A percentile compares a stretch with the other conserved stretches of the same genome.
Evolutionary conservation across 2,329 filamentous ascomycete species (phyloP).

Genomic region (Neophaeococcomyces aloes): DNA sequence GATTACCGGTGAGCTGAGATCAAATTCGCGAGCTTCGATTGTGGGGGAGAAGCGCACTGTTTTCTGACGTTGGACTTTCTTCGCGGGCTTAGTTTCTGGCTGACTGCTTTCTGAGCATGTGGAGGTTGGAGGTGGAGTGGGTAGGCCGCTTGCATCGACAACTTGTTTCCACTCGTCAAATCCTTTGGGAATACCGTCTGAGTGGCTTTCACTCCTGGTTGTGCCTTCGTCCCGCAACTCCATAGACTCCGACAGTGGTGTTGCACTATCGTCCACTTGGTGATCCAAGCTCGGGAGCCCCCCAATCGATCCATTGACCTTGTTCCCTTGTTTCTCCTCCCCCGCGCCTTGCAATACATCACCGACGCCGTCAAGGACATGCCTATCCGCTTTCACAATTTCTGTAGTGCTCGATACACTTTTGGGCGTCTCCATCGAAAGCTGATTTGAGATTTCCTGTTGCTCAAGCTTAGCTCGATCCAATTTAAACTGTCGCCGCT

Average conservation of each 20-base stretch:
- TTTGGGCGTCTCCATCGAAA: constrained; percentile 40
- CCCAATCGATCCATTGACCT: too few relatives aligned
- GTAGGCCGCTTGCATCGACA: constrained; percentile 19
- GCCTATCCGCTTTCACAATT: constrained; percentile 18
- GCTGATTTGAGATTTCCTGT: constrained; percentile 66
- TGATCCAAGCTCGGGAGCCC: too few relatives aligned
- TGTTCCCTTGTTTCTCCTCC: too few relatives aligned
- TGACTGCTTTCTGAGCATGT: constrained; percentile 19
- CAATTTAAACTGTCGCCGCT: constrained; percentile 76
- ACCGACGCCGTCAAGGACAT: too few relatives aligned
- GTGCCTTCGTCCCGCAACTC: neutral
- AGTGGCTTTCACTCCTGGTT: neutral
- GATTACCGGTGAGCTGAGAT: constrained; percentile 22
- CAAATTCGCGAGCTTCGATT: constrained; percentile 54
- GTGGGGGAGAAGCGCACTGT: constrained; percentile 60
- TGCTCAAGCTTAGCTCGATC: constrained; percentile 82
- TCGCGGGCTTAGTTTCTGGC: constrained; percentile 12
- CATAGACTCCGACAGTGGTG: too few relatives aligned
- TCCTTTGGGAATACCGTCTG: constrained; percentile 13
- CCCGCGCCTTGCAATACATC: too few relatives aligned
- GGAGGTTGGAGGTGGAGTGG: constrained; percentile 21
- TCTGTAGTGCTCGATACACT: neutral
- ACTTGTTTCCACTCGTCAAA: constrained; percentile 22
- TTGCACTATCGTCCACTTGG: neutral
- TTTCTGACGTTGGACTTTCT: constrained; percentile 34